Evolutionary conservation across 345 rosid species (phyloP).

Genomic region (Salix purpurea): DNA sequence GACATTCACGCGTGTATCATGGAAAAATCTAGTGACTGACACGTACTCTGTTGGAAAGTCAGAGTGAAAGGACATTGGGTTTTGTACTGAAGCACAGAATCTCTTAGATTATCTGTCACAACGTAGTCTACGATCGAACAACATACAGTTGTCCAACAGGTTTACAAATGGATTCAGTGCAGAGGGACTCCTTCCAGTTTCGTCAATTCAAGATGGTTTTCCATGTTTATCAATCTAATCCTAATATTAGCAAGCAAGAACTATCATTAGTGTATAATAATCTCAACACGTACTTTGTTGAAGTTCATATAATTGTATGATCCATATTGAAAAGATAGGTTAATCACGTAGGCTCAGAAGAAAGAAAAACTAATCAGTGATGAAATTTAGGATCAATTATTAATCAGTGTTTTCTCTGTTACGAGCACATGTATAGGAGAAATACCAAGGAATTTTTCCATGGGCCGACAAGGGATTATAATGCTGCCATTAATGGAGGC

Average conservation of each 20-base stretch:
- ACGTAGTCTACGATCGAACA: slow-evolving; percentile 16
- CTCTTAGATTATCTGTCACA: neutral
- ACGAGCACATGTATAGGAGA: neutral
- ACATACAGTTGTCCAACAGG: slow-evolving; percentile 9
- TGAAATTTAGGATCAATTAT: neutral
- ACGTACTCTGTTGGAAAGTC: neutral
- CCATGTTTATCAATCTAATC: slow-evolving; percentile 36
- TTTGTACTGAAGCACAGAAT: neutral
- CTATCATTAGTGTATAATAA: slow-evolving; percentile 23
- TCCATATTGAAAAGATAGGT: slow-evolving; percentile 15
- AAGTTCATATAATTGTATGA: slow-evolving; percentile 7
- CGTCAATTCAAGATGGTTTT: slow-evolving; percentile 47
- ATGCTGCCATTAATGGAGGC: slow-evolving; percentile 76
- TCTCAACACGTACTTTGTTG: slow-evolving; percentile 10
- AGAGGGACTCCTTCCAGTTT: slow-evolving; percentile 46
- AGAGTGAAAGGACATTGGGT: neutral
- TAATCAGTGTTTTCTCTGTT: neutral
- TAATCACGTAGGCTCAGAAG: neutral
- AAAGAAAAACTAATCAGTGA: neutral
- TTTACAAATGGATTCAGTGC: slow-evolving; percentile 41
- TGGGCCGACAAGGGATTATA: slow-evolving; percentile 73
- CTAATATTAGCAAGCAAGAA: slow-evolving; percentile 44
- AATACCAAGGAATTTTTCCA: slow-evolving; percentile 7
- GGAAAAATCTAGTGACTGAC: neutral
- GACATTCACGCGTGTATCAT: neutral